phyloP scores from a whole-genome alignment of 208 protist genomes.

The Acanthamoeba sp. region DNA sequence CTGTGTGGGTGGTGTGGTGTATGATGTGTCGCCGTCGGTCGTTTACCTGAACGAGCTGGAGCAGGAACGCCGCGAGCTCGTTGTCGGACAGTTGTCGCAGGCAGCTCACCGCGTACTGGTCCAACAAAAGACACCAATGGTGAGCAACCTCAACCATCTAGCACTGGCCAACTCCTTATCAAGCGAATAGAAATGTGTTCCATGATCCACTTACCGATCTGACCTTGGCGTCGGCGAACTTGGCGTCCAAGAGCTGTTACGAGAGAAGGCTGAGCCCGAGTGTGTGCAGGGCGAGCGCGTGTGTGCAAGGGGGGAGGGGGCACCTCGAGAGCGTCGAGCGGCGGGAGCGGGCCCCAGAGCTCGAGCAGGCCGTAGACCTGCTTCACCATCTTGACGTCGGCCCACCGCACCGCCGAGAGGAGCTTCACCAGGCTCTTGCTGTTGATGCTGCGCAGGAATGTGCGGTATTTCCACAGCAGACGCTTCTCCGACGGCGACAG shows the following conservation, averaged over 20 bases:
- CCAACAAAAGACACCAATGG: conserved; percentile 15
- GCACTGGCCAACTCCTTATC: background rate
- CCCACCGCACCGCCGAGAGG: conserved; percentile 79
- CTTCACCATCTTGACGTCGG: conserved; percentile 72
- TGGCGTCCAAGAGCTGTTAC: conserved; percentile 85
- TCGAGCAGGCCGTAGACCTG: conserved; percentile 81
- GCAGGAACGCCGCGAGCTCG: conserved; percentile 84
- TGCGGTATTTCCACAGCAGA: conserved; percentile 67
- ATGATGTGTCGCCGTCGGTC: background rate
- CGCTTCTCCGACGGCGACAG: conserved; percentile 45
- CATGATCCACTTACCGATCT: conserved; percentile 73
- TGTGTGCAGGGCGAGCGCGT: background rate
- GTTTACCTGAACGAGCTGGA: conserved; percentile 87
- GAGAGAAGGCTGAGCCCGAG: background rate
- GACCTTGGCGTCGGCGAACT: conserved; percentile 88
- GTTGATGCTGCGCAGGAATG: conserved; percentile 43
- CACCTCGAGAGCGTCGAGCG: conserved; percentile 88
- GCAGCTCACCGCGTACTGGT: conserved; percentile 82
- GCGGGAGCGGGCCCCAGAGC: conserved; percentile 83
- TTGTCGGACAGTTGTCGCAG: conserved; percentile 84
- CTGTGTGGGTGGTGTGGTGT: background rate
- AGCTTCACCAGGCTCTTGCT: conserved; percentile 74
- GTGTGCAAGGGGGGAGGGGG: background rate
- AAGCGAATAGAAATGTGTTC: background rate
- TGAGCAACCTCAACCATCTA: too few relatives aligned